Evolutionary conservation across 352 stramenopile species (phyloP), one percentile per base, ranked within the genome.

Genomic region (Thalassiosira oceanica): DNA sequence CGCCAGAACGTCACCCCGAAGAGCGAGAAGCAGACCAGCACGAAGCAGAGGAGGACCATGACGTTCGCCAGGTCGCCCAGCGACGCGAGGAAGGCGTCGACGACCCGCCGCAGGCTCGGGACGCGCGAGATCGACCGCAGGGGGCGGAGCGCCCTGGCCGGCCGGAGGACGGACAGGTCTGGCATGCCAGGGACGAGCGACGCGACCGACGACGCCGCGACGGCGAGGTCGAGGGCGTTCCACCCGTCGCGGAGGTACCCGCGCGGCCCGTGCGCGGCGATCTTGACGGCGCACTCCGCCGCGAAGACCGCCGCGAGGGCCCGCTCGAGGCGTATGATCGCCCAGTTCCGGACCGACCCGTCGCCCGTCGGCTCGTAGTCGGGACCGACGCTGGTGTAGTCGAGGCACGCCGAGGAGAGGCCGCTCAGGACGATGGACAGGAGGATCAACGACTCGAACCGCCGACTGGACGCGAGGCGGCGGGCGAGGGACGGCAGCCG

Each of bases 381-480:
- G 0, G 61, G 39, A 24, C 74, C 65, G 0, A 81, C 31, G n/a
- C 42, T 54, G 11, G 39, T 37, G 44, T 83, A 79, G 46, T 83
- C 73, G 3, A 79, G 41, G 36, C 43, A 77, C 21, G 73, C 65
- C n/a, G 78, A 65, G 8, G 42, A n/a, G 37, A 78, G 73, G 0
- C 66, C 56, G 33, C 77, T 78, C 5, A 83, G 48, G 43, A 72
- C 33, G 18, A 83, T 82, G 24, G 61, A 68, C 11, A 56, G 18
- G 10, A 85, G 36, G 11, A 79, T 79, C 31, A 80, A 77, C 10
- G 46, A 65, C 24, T 85, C 61, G 48, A 85, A 78, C n/a, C n/a
- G n/a, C n/a, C n/a, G n/a, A n/a, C n/a, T n/a, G n/a, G n/a, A n/a
- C n/a, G n/a, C n/a, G n/a, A n/a, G n/a, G n/a, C n/a, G n/a, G n/a